Percentiles rank a stretch among this genome's conserved stretches.
phyloP scores from a whole-genome alignment of 352 stramenopile genomes.

The Globisporangium splendens region DNA sequence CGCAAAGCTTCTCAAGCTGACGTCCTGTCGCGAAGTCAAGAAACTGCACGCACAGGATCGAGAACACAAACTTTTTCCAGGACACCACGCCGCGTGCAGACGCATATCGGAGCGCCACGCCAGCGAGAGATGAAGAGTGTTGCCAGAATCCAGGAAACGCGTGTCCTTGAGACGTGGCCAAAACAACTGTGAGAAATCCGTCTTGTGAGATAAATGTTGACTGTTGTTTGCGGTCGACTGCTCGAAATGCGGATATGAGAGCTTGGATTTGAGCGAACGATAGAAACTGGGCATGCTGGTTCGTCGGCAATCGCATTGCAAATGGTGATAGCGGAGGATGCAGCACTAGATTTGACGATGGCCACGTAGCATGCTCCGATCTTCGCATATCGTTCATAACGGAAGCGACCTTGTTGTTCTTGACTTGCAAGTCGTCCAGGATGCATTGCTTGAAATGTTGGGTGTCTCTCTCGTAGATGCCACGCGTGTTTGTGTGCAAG shows the following conservation, averaged over 20 bases:
- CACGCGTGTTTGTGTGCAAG: slow-evolving; percentile 19
- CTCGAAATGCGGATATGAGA: slow-evolving; percentile 5
- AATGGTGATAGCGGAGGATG: slow-evolving; percentile 4
- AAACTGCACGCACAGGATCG: slow-evolving; percentile 37
- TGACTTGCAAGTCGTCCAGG: slow-evolving; percentile 24
- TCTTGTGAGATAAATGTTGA: slow-evolving; percentile 20
- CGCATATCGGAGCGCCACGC: slow-evolving; percentile 25
- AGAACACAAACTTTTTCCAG: slow-evolving; percentile 42
- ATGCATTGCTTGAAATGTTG: slow-evolving; percentile 20
- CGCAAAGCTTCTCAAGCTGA: slow-evolving; percentile 18
- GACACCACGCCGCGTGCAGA: slow-evolving; percentile 7
- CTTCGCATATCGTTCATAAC: slow-evolving; percentile 21
- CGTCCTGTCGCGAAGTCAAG: slow-evolving; percentile 22
- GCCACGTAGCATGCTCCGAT: slow-evolving; percentile 18
- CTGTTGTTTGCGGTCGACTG: not conserved
- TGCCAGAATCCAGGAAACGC: slow-evolving; percentile 36
- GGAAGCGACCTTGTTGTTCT: slow-evolving; percentile 26
- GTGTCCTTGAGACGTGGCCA: slow-evolving; percentile 25
- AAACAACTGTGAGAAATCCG: slow-evolving; percentile 32
- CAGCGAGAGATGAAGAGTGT: slow-evolving; percentile 26
- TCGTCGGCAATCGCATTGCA: slow-evolving; percentile 8
- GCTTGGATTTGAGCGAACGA: slow-evolving; percentile 8
- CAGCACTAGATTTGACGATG: not conserved
- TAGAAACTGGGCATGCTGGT: slow-evolving; percentile 15
- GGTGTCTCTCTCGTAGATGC: slow-evolving; percentile 25